Evolutionary conservation across 768 basidiomycete genomes (phyloP), one percentile per base, ranked within the genome.

Genomic region (Lentinula lateritia): DNA sequence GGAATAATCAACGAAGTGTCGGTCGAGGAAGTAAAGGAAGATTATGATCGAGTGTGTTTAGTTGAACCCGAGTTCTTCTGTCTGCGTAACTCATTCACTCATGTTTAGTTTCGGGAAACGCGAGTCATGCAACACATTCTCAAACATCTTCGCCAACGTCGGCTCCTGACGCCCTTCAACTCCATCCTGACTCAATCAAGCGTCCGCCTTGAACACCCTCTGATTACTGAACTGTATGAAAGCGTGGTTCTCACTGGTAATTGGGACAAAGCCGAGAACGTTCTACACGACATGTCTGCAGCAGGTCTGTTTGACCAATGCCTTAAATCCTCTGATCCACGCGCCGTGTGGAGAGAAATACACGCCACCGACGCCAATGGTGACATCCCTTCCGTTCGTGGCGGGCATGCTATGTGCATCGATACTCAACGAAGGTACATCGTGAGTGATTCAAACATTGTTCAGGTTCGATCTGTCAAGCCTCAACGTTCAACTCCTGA

Each of bases 321-420:
- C 68, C 75, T 89, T 23, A 77, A 77, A 36, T 80, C 80, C 4
- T 80, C 82, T 41, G 84, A 83, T 63, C 84, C 88, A 1, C 81
- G 79, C 53, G 80, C 86, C 0, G 67, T 78, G 5, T 93, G 91
- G 89, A 79, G 73, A 28, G 82, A 80, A 15, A 72, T 91, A 1
- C 73, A 72, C 41, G 87, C 82, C 20, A 78, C 82, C n/a, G 83
- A 88, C 63, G 77, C 83, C 1, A 83, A 88, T 66, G 85, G 84
- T 8, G 88, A 90, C 65, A 71, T 80, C 0, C 91, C 92, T 5
- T 77, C 80, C 28, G 76, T 83, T 50, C 83, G 92, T 0, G 89
- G 91, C 15, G 92, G 91, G 0, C 90, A 93, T 64, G 87, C 89
- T 20, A 90, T 91, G 88, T 91, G 89, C 65, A 83, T 92, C 64